Evolutionary conservation across 345 rosid species (phyloP).

Genomic region (Eucalyptus sideroxylon): DNA sequence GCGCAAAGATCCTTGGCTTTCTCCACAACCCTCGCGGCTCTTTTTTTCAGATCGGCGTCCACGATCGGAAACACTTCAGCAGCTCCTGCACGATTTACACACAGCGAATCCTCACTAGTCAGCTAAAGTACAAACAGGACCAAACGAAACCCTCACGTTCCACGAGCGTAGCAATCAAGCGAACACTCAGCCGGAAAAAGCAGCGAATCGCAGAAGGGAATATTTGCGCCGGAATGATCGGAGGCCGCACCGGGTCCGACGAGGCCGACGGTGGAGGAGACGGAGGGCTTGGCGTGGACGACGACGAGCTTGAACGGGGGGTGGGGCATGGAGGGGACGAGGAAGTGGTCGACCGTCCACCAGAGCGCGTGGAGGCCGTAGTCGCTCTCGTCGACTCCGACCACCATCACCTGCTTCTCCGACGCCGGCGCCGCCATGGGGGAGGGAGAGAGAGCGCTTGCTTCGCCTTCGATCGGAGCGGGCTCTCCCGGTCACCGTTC

Average conservation of each 20-base stretch:
- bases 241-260: conserved; percentile 24
- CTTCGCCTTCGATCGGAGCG: not conserved
- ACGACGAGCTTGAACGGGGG: conserved; percentile 33
- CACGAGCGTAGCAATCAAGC: not conserved
- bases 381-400: conserved; percentile 38
- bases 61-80: conserved; percentile 54
- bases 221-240: not conserved
- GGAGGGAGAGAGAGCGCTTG: too few relatives aligned
- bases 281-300: conserved; percentile 31
- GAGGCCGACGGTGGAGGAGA: conserved; percentile 13
- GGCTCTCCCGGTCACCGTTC: not conserved
- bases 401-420: conserved; percentile 24
- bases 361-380: conserved; percentile 42
- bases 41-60: conserved; percentile 63
- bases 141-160: not conserved
- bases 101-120: not conserved
- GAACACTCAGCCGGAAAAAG: not conserved
- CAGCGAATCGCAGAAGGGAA: not conserved
- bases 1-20: conserved; percentile 48
- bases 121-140: not conserved
- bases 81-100: conserved; percentile 24
- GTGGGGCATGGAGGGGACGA: conserved; percentile 10
- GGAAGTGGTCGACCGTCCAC: conserved; percentile 46
- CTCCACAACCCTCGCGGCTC: conserved; percentile 49
- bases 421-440: not conserved